Base-by-base conservation (phyloP, 345 rosid species). In the Populus pruinosa region DNA sequence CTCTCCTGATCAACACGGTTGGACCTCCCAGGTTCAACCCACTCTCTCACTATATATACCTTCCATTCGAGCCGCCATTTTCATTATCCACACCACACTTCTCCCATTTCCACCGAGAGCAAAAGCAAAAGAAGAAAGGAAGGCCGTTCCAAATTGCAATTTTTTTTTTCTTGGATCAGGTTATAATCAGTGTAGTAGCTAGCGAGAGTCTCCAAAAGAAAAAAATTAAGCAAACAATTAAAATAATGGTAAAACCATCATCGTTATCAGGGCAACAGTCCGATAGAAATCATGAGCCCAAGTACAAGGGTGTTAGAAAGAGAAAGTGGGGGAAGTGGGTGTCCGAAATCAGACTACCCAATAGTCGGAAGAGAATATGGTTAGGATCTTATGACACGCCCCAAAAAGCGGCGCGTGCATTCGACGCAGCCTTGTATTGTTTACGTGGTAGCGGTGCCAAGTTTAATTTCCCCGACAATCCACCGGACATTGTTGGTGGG, bases 261-360 rank as follows among this genome's bases (percentile, higher is more conserved):
- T 12, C 78, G 29, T 49, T 67, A 2, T 10, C 71, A 0, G 83
- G 80, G 75, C 64, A 8, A 35, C 41, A 49, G 11, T 23, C 77
- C 9, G 50, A 83, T 1, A 83, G 82, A 10, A 38, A 31, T 9
- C 74, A 29, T 76, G 71, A 78, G 53, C 87, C 89, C 0, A 89
- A 88, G 84, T 94, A 90, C 87, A 94, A 85, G 39, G 98, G 98
- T 9, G 97, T 94, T 13, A 23, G 98, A 16, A 91, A 90, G 91
- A 79, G 98, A 75, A 93, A 93, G 72, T 93, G 98, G 98, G 97
- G 98, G 1, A 94, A 90, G 73, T 94, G 95, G 95, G 98, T 94
- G 73, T 91, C 97, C 1, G 98, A 94, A 81, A 90, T 94, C 66
- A 84, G 98, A 79, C 93, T 94, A 2, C 98, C 98, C 0, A 91